Evolutionary conservation across 768 basidiomycete genomes (phyloP), one percentile per base, ranked within the genome.

Genomic region (Termitomyces sp.): DNA sequence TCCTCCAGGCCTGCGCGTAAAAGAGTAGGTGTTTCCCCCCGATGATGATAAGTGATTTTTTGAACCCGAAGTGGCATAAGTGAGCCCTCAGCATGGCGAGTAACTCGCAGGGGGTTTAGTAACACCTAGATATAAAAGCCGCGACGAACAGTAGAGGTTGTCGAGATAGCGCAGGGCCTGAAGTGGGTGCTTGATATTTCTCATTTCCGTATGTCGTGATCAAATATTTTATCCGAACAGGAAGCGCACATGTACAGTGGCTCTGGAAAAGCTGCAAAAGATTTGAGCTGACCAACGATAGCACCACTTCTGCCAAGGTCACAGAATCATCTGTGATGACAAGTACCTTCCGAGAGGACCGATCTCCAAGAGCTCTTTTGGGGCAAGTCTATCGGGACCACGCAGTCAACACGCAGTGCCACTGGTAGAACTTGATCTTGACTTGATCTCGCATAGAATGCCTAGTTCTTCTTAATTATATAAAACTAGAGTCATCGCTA

Each of bases 401-500:
- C 69, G 68, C n/a, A n/a, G n/a, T n/a, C n/a, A n/a, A n/a, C n/a
- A n/a, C n/a, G n/a, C n/a, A n/a, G n/a, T n/a, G n/a, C n/a, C n/a
- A n/a, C 32, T 71, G 35, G 53, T 75, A 75, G 37, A 63, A 63
- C 56, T 72, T 75, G 54, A 77, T 66, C 48, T 71, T 68, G 59
- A 63, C 56, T 72, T 75, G 54, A 77, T 66, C 48, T 71, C 68
- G 59, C 77, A 78, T 5, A 72, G 68, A 2, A 77, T 56, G 47
- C 68, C 68, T 5, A 82, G 71, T 59, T 82, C 80, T 63, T 82
- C 78, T 61, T 62, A 29, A 7, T n/a, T n/a, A n/a, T n/a, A n/a
- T 29, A 7, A 29, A 7, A 29, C 29, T 3, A 29, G 29, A 29
- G 7, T 29, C 29, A 29, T 29, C 29, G 7, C 29, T 29, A 3